phyloP scores from a whole-genome alignment of 495 filamentous ascomycete genomes.

The Talaromyces trachyspermus region DNA sequence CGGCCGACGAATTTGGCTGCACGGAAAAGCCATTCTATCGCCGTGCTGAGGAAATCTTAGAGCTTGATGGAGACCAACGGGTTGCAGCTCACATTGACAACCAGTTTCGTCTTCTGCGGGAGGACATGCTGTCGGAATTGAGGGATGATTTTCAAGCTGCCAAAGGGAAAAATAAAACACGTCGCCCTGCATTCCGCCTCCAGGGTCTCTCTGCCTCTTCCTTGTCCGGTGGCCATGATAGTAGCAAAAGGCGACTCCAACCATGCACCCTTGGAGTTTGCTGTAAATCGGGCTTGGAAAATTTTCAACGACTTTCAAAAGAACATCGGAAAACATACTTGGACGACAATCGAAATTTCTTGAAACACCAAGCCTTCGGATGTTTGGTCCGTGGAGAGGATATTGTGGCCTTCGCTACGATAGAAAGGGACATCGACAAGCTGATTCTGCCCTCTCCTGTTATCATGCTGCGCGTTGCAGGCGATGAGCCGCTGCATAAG shows the following conservation, averaged over 20 bases:
- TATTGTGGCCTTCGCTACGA: conserved; percentile 53
- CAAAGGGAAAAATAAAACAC: conserved; percentile 33
- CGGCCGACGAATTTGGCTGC: conserved; percentile 45
- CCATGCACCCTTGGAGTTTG: conserved; percentile 39
- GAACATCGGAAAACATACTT: conserved; percentile 39
- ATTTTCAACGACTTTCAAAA: conserved; percentile 21
- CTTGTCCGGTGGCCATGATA: too few relatives aligned
- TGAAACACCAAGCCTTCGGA: conserved; percentile 55
- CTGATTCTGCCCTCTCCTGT: conserved; percentile 39
- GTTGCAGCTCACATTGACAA: conserved; percentile 57
- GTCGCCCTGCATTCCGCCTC: conserved; percentile 19
- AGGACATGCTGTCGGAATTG: conserved; percentile 66
- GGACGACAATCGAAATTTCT: conserved; percentile 36
- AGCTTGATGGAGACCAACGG: conserved; percentile 25
- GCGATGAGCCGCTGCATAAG: conserved; percentile 34
- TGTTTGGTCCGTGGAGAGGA: conserved; percentile 46
- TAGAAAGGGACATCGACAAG: conserved; percentile 50
- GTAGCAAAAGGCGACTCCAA: conserved; percentile 16
- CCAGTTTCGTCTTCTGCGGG: conserved; percentile 69
- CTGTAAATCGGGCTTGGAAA: conserved; percentile 36
- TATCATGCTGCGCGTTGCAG: conserved; percentile 46
- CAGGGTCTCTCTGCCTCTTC: conserved; percentile 20
- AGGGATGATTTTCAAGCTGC: conserved; percentile 51
- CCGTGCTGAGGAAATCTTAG: conserved; percentile 30
- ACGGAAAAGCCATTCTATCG: conserved; percentile 53